Evolutionary conservation across 2,329 filamentous ascomycete genomes (phyloP), one percentile per base, ranked within the genome.

Genomic region (Phialophora verrucosa): DNA sequence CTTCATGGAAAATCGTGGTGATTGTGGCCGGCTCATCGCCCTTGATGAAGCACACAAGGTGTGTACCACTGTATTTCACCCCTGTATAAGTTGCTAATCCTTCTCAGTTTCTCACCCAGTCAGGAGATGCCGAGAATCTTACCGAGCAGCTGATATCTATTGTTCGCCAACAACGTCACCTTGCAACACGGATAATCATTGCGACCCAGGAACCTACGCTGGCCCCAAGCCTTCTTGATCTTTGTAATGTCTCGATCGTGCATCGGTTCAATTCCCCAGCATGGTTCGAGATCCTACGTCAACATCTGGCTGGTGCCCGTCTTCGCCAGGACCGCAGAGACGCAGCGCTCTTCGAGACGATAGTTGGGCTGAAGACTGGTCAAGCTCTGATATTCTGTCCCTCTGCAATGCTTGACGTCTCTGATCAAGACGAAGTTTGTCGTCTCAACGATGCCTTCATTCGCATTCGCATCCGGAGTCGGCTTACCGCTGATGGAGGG

Each of bases 41-140:
- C 79, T 93, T 0, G 91, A 94, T 68, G 90, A 94, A 74, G 91
- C 91, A 0, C 91, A 95, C 74, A 93, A 93, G 72, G 84, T 85
- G 75, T 58, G 70, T 55, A n/a, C 5, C 60, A 25, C 11, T 54
- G 2, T 10, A 6, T 29, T n/a, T 4, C 29, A 12, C 31, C 7
- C 31, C 31, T 31, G n/a, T 12, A 17, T 14, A 44, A 17, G n/a
- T 31, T 29, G 23, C 20, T 58, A 50, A 64, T 20, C 14, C 58
- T 47, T 59, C 51, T 3, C 35, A 85, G 78, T 92, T 88, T 74
- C 87, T 92, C 83, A 85, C 83, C 12, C 79, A 81, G 0, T 83
- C 84, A 0, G 75, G 81, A 0, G 87, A 88, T 49, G 84, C 85
- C 0, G 75, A 78, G 2, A 79, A 79, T 0, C 81, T 93, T 31